Percentiles rank a stretch among this genome's conserved stretches.
phyloP scores from a whole-genome alignment of 1,139 yeast species.

The Saccharomycopsis hybrid region DNA sequence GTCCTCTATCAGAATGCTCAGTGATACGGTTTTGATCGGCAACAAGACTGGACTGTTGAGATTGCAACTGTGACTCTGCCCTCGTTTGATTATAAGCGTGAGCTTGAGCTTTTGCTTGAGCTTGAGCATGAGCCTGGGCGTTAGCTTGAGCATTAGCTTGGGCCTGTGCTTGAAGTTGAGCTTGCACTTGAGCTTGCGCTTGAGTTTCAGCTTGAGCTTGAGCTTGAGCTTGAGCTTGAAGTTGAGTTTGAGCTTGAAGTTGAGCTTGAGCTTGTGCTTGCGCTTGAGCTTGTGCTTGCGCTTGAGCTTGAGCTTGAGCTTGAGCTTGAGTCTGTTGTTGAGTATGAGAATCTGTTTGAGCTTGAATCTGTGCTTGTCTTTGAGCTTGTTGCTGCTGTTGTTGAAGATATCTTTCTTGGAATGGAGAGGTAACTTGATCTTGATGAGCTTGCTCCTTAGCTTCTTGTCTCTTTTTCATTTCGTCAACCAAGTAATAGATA shows the following conservation, averaged over 20 bases:
- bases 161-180: no score
- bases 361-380: background rate
- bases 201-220: background rate
- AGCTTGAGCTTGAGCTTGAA: background rate
- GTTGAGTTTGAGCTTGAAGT: conserved; percentile 20
- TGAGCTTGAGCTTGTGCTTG: conserved; percentile 23
- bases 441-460: conserved; percentile 25
- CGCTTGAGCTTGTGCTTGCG: conserved; percentile 22
- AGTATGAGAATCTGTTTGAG: conserved; percentile 22
- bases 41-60: background rate
- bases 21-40: background rate
- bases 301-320: conserved; percentile 21
- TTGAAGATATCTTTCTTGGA: conserved; percentile 14
- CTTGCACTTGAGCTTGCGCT: background rate
- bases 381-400: conserved; percentile 19
- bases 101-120: background rate
- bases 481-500: conserved; percentile 79
- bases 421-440: conserved; percentile 19
- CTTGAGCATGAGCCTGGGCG: background rate
- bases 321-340: conserved; percentile 18
- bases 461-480: conserved; percentile 56
- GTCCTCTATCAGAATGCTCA: background rate
- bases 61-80: no score
- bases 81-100: no score
- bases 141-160: background rate